phyloP scores from a whole-genome alignment of 179 eudicot species.

The Carnegiea gigantea region DNA sequence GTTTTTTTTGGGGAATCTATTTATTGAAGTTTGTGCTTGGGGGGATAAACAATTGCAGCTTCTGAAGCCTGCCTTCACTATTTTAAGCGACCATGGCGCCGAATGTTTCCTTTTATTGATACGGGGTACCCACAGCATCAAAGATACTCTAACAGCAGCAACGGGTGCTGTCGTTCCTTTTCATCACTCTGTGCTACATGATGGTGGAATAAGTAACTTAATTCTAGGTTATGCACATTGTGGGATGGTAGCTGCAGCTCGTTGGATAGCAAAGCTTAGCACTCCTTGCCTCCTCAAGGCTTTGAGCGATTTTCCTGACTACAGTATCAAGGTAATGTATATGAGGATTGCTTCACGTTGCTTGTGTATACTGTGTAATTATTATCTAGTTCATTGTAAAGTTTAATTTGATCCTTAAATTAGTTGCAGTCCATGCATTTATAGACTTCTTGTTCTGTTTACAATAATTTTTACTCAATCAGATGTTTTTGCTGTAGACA shows the following conservation, averaged over 20 bases:
- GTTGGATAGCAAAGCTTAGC: constrained; percentile 93
- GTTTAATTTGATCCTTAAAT: neutral
- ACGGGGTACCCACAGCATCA: constrained; percentile 95
- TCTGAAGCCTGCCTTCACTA: constrained; percentile 95
- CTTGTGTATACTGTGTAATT: neutral
- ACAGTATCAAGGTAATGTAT: constrained; percentile 57
- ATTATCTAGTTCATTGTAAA: neutral
- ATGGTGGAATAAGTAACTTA: constrained; percentile 84
- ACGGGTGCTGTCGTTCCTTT: constrained; percentile 96
- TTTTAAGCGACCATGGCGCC: constrained; percentile 62
- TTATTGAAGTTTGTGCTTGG: neutral
- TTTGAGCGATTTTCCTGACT: constrained; percentile 63
- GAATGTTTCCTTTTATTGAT: constrained; percentile 83
- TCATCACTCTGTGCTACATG: constrained; percentile 91
- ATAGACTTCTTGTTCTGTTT: neutral
- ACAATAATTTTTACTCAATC: neutral
- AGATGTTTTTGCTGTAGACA: neutral
- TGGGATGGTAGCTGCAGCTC: constrained; percentile 99
- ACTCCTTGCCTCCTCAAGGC: constrained; percentile 73
- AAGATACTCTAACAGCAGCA: constrained; percentile 93
- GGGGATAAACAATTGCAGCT: constrained; percentile 49
- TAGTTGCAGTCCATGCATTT: neutral
- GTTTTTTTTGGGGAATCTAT: too few species aligned
- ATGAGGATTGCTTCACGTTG: neutral
- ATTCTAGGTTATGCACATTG: constrained; percentile 95